Evolutionary conservation across 2,329 filamentous ascomycete genomes (phyloP).

Genomic region (Hortaea sp.): DNA sequence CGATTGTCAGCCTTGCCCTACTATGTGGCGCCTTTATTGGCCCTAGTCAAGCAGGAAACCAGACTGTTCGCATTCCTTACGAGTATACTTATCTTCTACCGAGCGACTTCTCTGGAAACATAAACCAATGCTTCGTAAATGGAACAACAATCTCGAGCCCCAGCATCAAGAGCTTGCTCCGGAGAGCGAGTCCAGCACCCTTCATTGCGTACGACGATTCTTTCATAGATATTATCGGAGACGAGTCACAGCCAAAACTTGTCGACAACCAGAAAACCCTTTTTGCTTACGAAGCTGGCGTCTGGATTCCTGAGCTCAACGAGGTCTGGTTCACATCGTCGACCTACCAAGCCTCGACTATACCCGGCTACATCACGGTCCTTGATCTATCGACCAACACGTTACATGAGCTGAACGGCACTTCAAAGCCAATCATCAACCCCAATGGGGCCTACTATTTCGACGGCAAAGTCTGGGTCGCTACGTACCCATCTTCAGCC

Average conservation of each 20-base stretch:
- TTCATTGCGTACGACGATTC: slow-evolving; percentile 9
- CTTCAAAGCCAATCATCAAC: background rate
- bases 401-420: background rate
- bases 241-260: slow-evolving; percentile 3
- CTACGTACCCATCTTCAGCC: background rate
- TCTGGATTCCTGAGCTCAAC: slow-evolving; percentile 8
- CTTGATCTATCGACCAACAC: slow-evolving; percentile 1
- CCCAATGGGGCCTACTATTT: slow-evolving; percentile 11
- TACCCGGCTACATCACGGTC: background rate
- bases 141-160: slow-evolving; percentile 2
- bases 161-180: slow-evolving; percentile 4
- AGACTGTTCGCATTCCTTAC: slow-evolving; percentile 4
- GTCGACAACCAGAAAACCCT: slow-evolving; percentile 2
- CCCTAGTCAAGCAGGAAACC: background rate
- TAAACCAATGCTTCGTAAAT: slow-evolving; percentile 5
- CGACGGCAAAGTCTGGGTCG: slow-evolving; percentile 8
- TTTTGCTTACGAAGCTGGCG: slow-evolving; percentile 8
- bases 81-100: slow-evolving; percentile 10
- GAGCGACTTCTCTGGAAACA: slow-evolving; percentile 4
- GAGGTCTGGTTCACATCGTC: slow-evolving; percentile 9
- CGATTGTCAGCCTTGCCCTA: too few species aligned
- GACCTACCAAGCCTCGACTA: background rate
- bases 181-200: slow-evolving; percentile 1
- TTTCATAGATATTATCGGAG: slow-evolving; percentile 6
- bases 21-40: too few species aligned